Percentiles rank a stretch among this genome's conserved stretches.
These are phyloP conservation scores for Tolypocladium tropicale DNA, from an alignment of 2,329 filamentous ascomycete genomes.

Conservation along the genomic window DNA sequence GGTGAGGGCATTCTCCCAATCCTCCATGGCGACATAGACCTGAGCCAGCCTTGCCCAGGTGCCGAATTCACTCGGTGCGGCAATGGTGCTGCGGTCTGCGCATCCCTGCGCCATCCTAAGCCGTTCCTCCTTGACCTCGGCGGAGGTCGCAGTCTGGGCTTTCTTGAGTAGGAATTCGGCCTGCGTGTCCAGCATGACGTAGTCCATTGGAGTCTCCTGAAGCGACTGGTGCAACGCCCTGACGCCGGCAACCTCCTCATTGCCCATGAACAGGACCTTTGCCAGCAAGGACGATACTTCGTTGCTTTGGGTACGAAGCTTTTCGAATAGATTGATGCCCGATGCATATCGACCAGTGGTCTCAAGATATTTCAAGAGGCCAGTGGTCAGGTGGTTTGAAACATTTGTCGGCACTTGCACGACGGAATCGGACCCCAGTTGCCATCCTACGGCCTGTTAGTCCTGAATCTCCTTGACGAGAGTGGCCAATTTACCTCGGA, in stretches of 20 bases:
- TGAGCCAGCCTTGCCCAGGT: constrained; percentile 93
- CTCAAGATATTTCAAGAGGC: constrained; percentile 86
- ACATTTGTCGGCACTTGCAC: constrained; percentile 97
- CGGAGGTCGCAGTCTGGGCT: constrained; percentile 44
- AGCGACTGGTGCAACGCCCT: constrained; percentile 79
- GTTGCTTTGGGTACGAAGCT: constrained; percentile 78
- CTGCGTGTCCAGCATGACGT: constrained; percentile 89
- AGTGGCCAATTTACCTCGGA: constrained; percentile 54
- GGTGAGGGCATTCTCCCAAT: constrained; percentile 91
- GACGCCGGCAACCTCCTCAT: constrained; percentile 95
- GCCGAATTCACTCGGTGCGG: constrained; percentile 91
- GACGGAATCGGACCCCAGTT: constrained; percentile 90
- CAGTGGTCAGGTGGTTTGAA: constrained; percentile 90
- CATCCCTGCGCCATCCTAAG: constrained; percentile 83
- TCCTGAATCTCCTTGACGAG: neutral
- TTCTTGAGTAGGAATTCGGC: constrained; percentile 87
- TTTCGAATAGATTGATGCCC: constrained; percentile 95
- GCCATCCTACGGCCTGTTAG: constrained; percentile 55
- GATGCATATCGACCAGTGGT: constrained; percentile 92
- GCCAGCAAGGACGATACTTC: constrained; percentile 91
- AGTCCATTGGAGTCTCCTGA: constrained; percentile 92
- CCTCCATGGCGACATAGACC: constrained; percentile 86
- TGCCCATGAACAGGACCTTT: constrained; percentile 84
- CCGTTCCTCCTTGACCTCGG: constrained; percentile 52
- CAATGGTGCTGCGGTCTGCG: constrained; percentile 88